Base-by-base conservation (phyloP, 768 basidiomycete species). In the Amanita pseudoporphyria region DNA sequence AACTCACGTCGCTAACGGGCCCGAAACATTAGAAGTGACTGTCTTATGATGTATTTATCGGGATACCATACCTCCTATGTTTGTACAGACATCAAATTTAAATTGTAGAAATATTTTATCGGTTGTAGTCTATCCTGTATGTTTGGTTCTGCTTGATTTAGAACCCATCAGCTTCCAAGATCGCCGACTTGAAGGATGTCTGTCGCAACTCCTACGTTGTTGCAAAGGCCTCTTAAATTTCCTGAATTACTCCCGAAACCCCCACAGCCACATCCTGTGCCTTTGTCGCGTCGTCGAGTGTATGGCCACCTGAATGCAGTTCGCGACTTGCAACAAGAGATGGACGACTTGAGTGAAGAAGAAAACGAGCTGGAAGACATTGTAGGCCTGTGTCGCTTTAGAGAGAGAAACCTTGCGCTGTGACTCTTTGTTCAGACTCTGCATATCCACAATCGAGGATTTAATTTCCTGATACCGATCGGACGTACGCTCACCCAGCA, bases 281-380 rank as follows among this genome's bases (percentile, higher is more conserved):
- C 86, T 10, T 61, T 82, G 4, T 71, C 78, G 3, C 63, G 62
- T 33, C 70, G 75, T 33, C 74, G 76, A 45, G 68, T 67, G 2
- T 76, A 81, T 56, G 76, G 73, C 1, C 73, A 77, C 38, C 63
- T 87, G 55, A 82, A 80, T 56, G 71, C 74, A 28, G 70, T 74
- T 36, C 77, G 88, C 19, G 82, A 90, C 62, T 61, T 88, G 26
- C 74, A 78, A 53, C 76, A 79, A 35, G 87, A 91, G 62, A 83
- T 87, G 72, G 84, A 87, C 42, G 86, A 91, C 57, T 65, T 91
- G 53, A 88, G 85, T 52, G 88, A 90, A 50, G 88, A 90, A 61
- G 88, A 90, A 64, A 77, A 71, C 45, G 85, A 89, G 56, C 60
- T 90, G n/a, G 87, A 90, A 52, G 84, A 84, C 38, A 70, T 79